Base-by-base conservation (phyloP, 23 red algal species). In the Porphyridium purpureum region DNA sequence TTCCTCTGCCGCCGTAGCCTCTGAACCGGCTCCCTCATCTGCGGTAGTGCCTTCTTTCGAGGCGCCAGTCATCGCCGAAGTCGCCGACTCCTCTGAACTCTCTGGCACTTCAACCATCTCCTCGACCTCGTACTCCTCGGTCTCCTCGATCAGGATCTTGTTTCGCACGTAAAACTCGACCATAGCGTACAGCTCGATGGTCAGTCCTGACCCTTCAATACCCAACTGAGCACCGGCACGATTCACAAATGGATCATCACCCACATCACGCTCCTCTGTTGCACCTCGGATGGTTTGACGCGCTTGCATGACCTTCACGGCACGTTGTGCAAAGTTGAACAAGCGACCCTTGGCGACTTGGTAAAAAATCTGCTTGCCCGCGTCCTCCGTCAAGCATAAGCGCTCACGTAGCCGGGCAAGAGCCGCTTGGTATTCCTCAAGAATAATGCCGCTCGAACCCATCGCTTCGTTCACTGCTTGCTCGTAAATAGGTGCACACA, bases 131-230 rank as follows among this genome's bases (percentile, higher is more conserved):
- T 25, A 11, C n/a, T n/a, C n/a, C n/a, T n/a, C n/a, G n/a, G n/a
- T n/a, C 14, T 79, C 75, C 48, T 61, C 58, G 35, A 74, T 66
- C 23, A 66, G 58, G 33, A 98, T 28, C 57, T 72, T 54, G 56
- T 98, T 98, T 7, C 90, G 71, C 29, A 75, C 42, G 56, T 86
- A 98, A 61, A 86, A 98, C 40, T 98, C 80, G 11, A 98, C 79
- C 31, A 98, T 35, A 47, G 79, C 75, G 34, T 64, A 66, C 21
- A 98, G 67, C 50, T 98, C 90, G 31, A 86, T 76, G 15, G 80
- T 77, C 36, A 98, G 41, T 33, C 77, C 80, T 60, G 79, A 78
- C 1, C 79, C 78, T 27, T 98, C 90, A 30, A 98, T 98, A 11
- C 90, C 90, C n/a, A 98, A 59, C 6, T 67, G 25, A 6, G 90